Percentiles rank a stretch among this genome's conserved stretches.
Conservation (phyloP, 2,329 filamentous ascomycete genomes). For the Penicillium sp. region DNA sequence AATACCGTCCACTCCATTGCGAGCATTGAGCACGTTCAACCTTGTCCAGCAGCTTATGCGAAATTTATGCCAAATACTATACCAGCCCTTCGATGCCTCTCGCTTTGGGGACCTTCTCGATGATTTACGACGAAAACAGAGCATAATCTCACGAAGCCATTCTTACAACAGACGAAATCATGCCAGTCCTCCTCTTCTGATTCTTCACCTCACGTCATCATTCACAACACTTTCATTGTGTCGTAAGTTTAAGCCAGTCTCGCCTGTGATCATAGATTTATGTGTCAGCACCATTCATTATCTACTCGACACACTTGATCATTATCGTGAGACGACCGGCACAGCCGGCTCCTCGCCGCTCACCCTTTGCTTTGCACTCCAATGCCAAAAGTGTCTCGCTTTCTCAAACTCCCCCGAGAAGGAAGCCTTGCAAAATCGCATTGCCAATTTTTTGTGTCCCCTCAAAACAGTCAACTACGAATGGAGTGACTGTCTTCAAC, state of each 20-base stretch:
- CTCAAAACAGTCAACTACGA: neutral
- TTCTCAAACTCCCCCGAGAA: neutral
- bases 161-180: constrained; percentile 1
- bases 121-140: constrained; percentile 1
- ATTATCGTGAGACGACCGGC: constrained; percentile 12
- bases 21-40: constrained; percentile 18
- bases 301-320: constrained; percentile 9
- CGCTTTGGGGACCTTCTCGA: neutral
- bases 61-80: constrained; percentile 1
- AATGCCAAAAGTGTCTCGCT: constrained; percentile 7
- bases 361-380: constrained; percentile 12
- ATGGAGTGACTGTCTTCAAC: neutral
- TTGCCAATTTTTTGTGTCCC: neutral
- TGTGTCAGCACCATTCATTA: constrained; percentile 1
- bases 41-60: constrained; percentile 11
- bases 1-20: constrained; percentile 7
- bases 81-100: neutral
- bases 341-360: constrained; percentile 9
- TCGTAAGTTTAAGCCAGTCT: neutral
- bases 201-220: constrained; percentile 12
- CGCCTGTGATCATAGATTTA: neutral
- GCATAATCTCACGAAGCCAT: neutral
- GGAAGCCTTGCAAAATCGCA: neutral
- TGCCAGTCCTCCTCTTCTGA: constrained; percentile 13
- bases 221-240: constrained; percentile 12